Base-by-base conservation (phyloP, 2,329 filamentous ascomycete genomes). In the Colletotrichum spaethianum region DNA sequence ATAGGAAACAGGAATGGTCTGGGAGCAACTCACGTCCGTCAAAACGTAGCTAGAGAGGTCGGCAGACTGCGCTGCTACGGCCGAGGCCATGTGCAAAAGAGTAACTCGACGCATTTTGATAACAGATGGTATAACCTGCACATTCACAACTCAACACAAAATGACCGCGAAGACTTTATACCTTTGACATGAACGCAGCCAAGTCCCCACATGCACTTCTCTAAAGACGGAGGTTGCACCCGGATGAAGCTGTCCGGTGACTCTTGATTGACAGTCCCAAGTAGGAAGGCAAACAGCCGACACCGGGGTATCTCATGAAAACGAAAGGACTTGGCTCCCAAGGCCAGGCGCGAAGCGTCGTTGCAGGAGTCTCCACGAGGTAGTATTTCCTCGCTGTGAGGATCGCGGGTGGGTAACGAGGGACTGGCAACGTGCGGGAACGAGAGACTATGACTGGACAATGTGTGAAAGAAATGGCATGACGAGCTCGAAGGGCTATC, bases 21-120 rank as follows among this genome's bases (percentile, higher is more conserved):
- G 40, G 14, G 28, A 38, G 36, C 9, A 57, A 78, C 79, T 77
- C 75, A 82, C 80, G 75, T 79, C 75, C 26, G 82, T 82, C 40
- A 80, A 74, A 4, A 81, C 82, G 76, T 82, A 82, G 55, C 72
- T 74, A 31, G 81, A 74, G 36, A 82, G 69, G 62, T 81, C 80
- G 7, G 52, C 73, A n/a, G 63, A 57, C 46, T 73, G 67, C 5
- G 53, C 63, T 36, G 60, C 56, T 18, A 62, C 60, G 55, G 63
- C 52, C 23, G n/a, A 62, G 20, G 67, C 52, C n/a, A 71, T 42
- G n/a, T 60, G 67, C 26, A 70, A 28, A 31, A 74, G 57, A 38
- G 40, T 38, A 11, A 28, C 5, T 31, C 56, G 53, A 16, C 48
- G 57, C 65, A 70, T 69, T 26, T 53, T 63, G 40, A 28, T 31